Conservation (phyloP, 768 basidiomycete species). For the Russula sp. region DNA sequence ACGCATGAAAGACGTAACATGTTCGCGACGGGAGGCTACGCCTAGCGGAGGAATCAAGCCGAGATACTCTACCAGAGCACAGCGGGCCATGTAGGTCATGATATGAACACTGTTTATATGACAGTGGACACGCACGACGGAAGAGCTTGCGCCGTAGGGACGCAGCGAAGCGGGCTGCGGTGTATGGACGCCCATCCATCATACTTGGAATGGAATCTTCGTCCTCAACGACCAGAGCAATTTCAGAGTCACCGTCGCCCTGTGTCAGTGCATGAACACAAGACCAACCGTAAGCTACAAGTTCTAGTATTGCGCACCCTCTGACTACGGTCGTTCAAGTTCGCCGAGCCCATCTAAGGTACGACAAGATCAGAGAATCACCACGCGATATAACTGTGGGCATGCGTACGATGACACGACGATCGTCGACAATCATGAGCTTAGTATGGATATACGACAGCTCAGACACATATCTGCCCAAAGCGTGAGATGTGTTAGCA, state of each 20-base stretch:
- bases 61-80: slow-evolving; percentile 58
- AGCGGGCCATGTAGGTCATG: slow-evolving; percentile 7
- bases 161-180: slow-evolving; percentile 76
- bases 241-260: slow-evolving; percentile 95
- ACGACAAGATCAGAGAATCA: not conserved
- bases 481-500: slow-evolving; percentile 26
- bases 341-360: slow-evolving; percentile 86
- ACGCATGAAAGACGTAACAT: slow-evolving; percentile 58
- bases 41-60: slow-evolving; percentile 77
- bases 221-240: slow-evolving; percentile 89
- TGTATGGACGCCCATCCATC: slow-evolving; percentile 75
- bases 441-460: slow-evolving; percentile 80
- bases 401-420: slow-evolving; percentile 71
- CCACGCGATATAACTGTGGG: not conserved
- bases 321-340: slow-evolving; percentile 84
- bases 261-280: slow-evolving; percentile 26
- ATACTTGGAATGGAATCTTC: slow-evolving; percentile 61
- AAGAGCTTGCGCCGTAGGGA: slow-evolving; percentile 78
- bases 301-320: slow-evolving; percentile 37
- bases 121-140: slow-evolving; percentile 46
- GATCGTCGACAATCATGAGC: slow-evolving; percentile 93
- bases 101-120: not conserved
- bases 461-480: slow-evolving; percentile 69
- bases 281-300: not conserved
- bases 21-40: slow-evolving; percentile 39